Evolutionary conservation across 768 basidiomycete genomes (phyloP).

Genomic region (Suillus weaverae): DNA sequence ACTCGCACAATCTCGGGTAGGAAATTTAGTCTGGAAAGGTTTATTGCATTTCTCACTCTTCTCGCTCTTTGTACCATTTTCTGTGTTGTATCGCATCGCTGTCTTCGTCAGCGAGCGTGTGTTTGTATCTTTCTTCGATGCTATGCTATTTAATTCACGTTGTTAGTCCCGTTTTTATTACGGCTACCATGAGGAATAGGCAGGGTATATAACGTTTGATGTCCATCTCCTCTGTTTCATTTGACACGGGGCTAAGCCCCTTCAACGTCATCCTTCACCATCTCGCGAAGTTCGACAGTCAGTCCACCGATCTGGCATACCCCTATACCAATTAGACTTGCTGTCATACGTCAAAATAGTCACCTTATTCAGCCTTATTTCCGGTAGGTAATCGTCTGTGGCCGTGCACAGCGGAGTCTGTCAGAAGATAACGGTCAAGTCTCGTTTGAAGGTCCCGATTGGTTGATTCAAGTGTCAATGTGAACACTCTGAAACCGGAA

Average conservation of each 20-base stretch:
- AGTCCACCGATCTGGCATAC: neutral
- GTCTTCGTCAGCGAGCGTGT: neutral
- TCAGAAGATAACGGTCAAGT: neutral
- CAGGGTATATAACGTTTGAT: neutral
- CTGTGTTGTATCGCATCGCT: neutral
- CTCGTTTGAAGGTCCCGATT: neutral
- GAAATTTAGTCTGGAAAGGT: neutral
- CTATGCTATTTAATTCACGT: constrained; percentile 1
- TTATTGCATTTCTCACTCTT: neutral
- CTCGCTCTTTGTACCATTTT: neutral
- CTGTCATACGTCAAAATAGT: neutral
- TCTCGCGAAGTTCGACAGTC: neutral
- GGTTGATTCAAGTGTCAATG: neutral
- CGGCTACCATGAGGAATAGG: neutral
- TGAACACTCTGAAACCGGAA: neutral
- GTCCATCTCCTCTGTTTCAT: neutral
- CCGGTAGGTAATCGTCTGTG: neutral
- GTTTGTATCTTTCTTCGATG: neutral
- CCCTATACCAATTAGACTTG: neutral
- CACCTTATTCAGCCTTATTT: neutral
- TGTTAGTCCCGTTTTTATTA: neutral
- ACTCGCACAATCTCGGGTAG: neutral
- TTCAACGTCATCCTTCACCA: neutral
- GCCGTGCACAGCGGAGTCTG: no score
- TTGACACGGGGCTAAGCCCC: neutral